A percentile compares a stretch with the other conserved stretches of the same genome.
phyloP scores from a whole-genome alignment of 2,329 filamentous ascomycete species.

The Akanthomyces dipterigenus region DNA sequence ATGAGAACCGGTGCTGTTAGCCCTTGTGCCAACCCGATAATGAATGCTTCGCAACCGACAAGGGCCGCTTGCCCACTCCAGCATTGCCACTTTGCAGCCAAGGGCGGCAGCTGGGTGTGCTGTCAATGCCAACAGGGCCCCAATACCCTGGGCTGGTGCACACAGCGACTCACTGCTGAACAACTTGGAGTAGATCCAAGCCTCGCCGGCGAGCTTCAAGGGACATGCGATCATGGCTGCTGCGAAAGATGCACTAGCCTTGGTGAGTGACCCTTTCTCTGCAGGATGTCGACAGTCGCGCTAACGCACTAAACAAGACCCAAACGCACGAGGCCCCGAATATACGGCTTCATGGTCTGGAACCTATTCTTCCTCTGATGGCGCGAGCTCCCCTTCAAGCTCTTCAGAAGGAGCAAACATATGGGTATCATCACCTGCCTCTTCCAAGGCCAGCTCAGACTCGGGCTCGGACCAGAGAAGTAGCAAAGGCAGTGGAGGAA shows the following conservation, averaged over 20 bases:
- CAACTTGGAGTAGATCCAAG: not conserved
- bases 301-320: not conserved
- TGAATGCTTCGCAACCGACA: slow-evolving; percentile 34
- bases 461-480: not conserved
- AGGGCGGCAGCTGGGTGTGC: slow-evolving; percentile 47
- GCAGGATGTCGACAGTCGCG: not conserved
- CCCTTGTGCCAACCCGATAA: slow-evolving; percentile 42
- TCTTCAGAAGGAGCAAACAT: not conserved
- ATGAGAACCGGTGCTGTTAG: slow-evolving; percentile 42
- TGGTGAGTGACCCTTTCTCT: not conserved
- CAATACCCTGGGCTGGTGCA: slow-evolving; percentile 49
- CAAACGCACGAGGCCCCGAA: not conserved
- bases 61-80: slow-evolving; percentile 40
- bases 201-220: not conserved
- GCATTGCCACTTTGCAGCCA: slow-evolving; percentile 44
- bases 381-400: not conserved
- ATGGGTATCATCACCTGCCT: not conserved
- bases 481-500: not conserved
- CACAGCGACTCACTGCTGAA: slow-evolving; percentile 22
- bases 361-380: not conserved
- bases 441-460: not conserved
- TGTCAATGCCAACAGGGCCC: slow-evolving; percentile 45
- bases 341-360: not conserved
- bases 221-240: slow-evolving; percentile 11
- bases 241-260: not conserved